Percentiles rank a stretch among this genome's conserved stretches.
phyloP scores from a whole-genome alignment of 805 yeast genomes.

The Schwanniomyces sp. region DNA sequence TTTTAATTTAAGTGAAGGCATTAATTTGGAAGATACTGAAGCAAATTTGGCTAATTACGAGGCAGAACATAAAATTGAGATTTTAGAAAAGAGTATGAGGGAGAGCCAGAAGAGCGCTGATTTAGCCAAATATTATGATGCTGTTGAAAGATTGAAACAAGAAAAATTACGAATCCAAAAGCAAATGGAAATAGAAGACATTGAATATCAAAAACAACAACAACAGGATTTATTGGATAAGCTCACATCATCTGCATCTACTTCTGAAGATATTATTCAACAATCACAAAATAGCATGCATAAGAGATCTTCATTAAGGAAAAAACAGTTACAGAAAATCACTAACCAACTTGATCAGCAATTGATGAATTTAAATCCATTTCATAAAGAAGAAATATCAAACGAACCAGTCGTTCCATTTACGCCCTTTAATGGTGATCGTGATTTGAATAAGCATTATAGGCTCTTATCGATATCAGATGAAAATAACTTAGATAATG shows the following conservation, averaged over 20 bases:
- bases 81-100: constrained; percentile 71
- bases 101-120: constrained; percentile 64
- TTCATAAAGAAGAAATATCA: constrained; percentile 16
- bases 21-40: constrained; percentile 69
- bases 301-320: constrained; percentile 64
- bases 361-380: constrained; percentile 28
- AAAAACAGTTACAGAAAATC: constrained; percentile 58
- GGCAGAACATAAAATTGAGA: constrained; percentile 68
- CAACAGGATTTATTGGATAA: constrained; percentile 42
- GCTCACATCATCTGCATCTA: constrained; percentile 29
- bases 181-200: constrained; percentile 50
- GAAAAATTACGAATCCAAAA: constrained; percentile 67
- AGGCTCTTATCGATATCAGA: constrained; percentile 33
- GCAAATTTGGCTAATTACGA: constrained; percentile 68
- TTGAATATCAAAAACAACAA: constrained; percentile 39
- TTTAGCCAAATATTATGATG: constrained; percentile 63
- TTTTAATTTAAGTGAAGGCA: constrained; percentile 69
- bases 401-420: constrained; percentile 54
- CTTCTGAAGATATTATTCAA: constrained; percentile 40
- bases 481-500: constrained; percentile 17
- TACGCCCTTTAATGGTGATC: constrained; percentile 93
- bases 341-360: constrained; percentile 53
- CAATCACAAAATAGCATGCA: constrained; percentile 41
- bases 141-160: constrained; percentile 52
- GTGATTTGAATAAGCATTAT: constrained; percentile 57